phyloP scores from a whole-genome alignment of 345 rosid genomes.

The Eucalyptus coolabah region DNA sequence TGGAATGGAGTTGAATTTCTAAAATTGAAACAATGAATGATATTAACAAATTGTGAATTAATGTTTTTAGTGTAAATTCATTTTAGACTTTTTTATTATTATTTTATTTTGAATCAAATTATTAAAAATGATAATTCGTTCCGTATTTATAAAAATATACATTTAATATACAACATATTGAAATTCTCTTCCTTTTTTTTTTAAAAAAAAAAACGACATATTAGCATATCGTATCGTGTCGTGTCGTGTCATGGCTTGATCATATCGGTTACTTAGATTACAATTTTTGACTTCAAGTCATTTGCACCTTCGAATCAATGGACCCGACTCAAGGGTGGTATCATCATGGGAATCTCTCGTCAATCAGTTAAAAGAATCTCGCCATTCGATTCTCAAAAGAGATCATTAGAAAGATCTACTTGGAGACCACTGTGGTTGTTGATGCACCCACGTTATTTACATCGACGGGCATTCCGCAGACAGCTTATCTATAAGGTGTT shows the following conservation, averaged over 20 bases:
- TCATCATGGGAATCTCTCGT: neutral
- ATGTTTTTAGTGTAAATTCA: no score
- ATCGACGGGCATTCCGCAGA: neutral
- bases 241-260: rapidly evolving
- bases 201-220: no score
- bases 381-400: neutral
- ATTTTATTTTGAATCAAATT: no score
- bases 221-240: rapidly evolving
- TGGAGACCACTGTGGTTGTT: neutral
- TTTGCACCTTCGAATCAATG: neutral
- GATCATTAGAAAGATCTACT: neutral
- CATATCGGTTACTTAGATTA: no score
- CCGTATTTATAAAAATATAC: no score
- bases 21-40: no score
- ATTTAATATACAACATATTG: no score
- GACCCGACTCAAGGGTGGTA: neutral
- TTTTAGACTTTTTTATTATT: no score
- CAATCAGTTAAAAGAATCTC: neutral
- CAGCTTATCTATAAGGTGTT: neutral
- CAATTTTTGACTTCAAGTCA: neutral
- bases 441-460: neutral
- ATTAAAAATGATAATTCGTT: no score
- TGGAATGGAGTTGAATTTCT: no score
- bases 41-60: no score
- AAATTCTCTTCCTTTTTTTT: no score